Conservation (phyloP, 2,329 filamentous ascomycete species). For the Elsinoe fawcettii region DNA sequence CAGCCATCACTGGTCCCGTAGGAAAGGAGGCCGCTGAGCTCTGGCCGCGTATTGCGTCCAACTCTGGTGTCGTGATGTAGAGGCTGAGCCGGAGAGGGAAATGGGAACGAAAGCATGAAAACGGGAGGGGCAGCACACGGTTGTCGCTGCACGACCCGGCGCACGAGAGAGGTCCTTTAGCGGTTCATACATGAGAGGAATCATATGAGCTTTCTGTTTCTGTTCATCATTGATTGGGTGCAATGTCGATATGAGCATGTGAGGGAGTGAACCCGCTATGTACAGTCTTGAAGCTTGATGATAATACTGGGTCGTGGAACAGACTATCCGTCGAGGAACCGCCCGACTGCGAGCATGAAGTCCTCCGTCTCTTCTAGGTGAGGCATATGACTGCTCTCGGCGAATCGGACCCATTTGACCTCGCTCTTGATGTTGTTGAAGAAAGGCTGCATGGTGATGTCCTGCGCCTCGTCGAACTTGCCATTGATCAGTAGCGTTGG, state of each 20-base stretch:
- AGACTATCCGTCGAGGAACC: conserved; percentile 25
- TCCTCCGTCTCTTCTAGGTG: conserved; percentile 34
- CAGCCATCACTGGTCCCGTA: conserved; percentile 96
- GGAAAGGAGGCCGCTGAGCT: conserved; percentile 99
- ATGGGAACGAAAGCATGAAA: neutral
- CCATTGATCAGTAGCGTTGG: conserved; percentile 38
- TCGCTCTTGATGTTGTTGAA: conserved; percentile 31
- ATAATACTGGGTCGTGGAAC: neutral
- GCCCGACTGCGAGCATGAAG: conserved; percentile 29
- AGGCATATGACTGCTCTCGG: conserved; percentile 29
- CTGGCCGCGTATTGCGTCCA: conserved; percentile 99
- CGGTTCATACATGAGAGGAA: conserved; percentile 11
- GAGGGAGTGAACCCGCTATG: neutral
- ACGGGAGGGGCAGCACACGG: neutral
- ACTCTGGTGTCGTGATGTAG: conserved; percentile 99
- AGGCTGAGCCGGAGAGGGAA: conserved; percentile 10
- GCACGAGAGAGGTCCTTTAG: conserved; percentile 11
- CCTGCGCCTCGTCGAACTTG: conserved; percentile 34
- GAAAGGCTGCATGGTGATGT: conserved; percentile 31
- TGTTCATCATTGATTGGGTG: neutral
- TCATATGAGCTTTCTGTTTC: conserved; percentile 8
- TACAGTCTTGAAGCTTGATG: neutral
- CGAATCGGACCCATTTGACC: conserved; percentile 36
- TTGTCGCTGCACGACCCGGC: conserved; percentile 2
- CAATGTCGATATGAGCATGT: neutral